Conservation (phyloP, 2,329 filamentous ascomycete genomes). For the Xylaria sp. region DNA sequence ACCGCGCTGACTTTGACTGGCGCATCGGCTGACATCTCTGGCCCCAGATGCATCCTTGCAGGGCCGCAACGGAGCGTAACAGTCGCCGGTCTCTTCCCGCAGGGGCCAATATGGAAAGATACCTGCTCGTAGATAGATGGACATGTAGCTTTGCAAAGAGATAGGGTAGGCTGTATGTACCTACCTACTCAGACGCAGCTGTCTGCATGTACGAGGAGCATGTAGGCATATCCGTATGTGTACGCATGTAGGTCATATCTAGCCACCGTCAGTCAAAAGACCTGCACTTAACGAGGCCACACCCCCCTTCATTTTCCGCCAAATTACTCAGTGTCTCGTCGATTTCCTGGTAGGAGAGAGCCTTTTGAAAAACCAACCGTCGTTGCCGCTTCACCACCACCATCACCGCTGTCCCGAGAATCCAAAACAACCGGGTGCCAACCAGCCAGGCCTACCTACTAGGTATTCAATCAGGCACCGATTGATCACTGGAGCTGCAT, state of each 20-base stretch:
- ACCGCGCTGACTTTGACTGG: slow-evolving; percentile 4
- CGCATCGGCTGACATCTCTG: slow-evolving; percentile 14
- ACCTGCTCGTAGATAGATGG: background rate
- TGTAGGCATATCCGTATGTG: too few relatives aligned
- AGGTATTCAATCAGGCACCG: background rate
- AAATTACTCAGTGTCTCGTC: slow-evolving; percentile 6
- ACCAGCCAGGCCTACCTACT: background rate
- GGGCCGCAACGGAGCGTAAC: slow-evolving; percentile 5
- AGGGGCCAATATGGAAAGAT: slow-evolving; percentile 5
- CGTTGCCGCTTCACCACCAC: slow-evolving; percentile 2
- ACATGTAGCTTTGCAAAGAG: background rate
- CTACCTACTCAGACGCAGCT: too few relatives aligned
- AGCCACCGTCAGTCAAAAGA: slow-evolving; percentile 14
- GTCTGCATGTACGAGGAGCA: too few relatives aligned
- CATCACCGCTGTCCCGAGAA: background rate
- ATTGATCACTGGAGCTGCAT: background rate
- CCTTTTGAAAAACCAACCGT: background rate
- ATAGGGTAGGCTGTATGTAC: background rate
- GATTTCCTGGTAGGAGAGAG: slow-evolving; percentile 1
- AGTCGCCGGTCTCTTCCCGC: slow-evolving; percentile 8
- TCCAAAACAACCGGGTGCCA: background rate
- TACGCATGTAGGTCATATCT: background rate
- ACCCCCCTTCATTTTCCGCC: slow-evolving; percentile 8
- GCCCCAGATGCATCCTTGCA: slow-evolving; percentile 15
- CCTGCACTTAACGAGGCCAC: background rate